Evolutionary conservation across 2,329 filamentous ascomycete genomes (phyloP), one percentile per base, ranked within the genome.

Genomic region (Penicillium sp.): DNA sequence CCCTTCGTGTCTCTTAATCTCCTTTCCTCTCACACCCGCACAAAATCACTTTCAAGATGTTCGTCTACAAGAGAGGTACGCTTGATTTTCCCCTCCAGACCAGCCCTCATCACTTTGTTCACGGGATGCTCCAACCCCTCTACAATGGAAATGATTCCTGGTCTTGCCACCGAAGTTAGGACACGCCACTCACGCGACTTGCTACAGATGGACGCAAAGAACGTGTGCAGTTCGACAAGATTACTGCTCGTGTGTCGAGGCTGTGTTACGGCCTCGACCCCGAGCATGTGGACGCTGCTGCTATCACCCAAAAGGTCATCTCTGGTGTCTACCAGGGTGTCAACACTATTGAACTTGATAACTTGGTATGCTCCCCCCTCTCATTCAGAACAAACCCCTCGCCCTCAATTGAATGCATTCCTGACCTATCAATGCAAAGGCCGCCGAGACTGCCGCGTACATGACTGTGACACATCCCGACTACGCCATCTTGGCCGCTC

Each of bases 211-310:
- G 91, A 74, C 93, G 93, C 78, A 95, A 97, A 77, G 93, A 98
- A 80, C 93, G 93, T 71, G 93, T 98, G 53, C 93, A 98, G 71
- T 98, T 98, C 76, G 93, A 98, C 79, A 98, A 98, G 77, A 98
- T 98, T 80, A 97, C 93, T 63, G 93, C 93, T 60, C 89, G 93
- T 71, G 93, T 98, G 56, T 97, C 93, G 32, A 83, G 93, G 62
- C 78, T 98, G 64, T 98, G 93, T 80, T 98, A 98, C 70, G 91
- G 91, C 54, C 84, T 98, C 43, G 93, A 98, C 65, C 81, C 86
- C 35, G 91, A 87, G 57, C 93, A 98, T 75, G 87, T 98, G 61
- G 93, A 98, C 73, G 88, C 93, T 41, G 93, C 94, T 53, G 89
- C 91, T 62, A 98, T 98, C 67, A 98, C 93, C 45, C 90, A 95